phyloP scores from a whole-genome alignment of 371 early-diverging fungal genomes.

The Mortierella sp. region DNA sequence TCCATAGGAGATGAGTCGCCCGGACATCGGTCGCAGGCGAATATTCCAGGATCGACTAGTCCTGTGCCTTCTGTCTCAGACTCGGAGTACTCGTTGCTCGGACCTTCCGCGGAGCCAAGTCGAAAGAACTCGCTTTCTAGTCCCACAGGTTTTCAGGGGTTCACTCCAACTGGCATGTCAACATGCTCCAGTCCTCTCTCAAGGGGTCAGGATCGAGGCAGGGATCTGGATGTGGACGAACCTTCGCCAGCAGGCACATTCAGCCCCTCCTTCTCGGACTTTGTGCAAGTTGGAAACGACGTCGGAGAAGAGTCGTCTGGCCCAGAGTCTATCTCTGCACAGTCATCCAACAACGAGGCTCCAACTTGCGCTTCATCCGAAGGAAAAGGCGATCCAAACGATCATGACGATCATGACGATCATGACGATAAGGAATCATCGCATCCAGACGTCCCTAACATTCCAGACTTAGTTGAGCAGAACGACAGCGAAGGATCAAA shows the following conservation, averaged over 20 bases:
- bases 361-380: conserved; percentile 13
- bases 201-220: conserved; percentile 2
- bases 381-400: conserved; percentile 1
- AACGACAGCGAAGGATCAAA: conserved; percentile 2
- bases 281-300: conserved; percentile 34
- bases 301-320: conserved; percentile 29
- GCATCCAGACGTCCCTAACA: neutral
- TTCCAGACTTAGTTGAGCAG: neutral
- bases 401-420: conserved; percentile 1
- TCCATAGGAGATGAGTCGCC: too few relatives aligned
- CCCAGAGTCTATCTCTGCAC: conserved; percentile 10
- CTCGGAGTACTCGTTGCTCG: conserved; percentile 42
- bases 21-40: too few relatives aligned
- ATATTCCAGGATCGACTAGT: conserved; percentile 14
- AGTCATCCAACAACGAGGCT: conserved; percentile 4
- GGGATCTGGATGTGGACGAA: conserved; percentile 3
- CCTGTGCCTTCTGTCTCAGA: conserved; percentile 20
- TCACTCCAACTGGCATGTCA: conserved; percentile 8
- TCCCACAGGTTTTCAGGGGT: conserved; percentile 10
- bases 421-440: too few relatives aligned
- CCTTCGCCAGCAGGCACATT: neutral
- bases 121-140: conserved; percentile 37
- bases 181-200: conserved; percentile 5
- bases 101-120: conserved; percentile 38
- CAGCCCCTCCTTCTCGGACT: conserved; percentile 39